Base-by-base conservation (phyloP, 371 early-diverging fungal species). In the Mucor lusitanicus region DNA sequence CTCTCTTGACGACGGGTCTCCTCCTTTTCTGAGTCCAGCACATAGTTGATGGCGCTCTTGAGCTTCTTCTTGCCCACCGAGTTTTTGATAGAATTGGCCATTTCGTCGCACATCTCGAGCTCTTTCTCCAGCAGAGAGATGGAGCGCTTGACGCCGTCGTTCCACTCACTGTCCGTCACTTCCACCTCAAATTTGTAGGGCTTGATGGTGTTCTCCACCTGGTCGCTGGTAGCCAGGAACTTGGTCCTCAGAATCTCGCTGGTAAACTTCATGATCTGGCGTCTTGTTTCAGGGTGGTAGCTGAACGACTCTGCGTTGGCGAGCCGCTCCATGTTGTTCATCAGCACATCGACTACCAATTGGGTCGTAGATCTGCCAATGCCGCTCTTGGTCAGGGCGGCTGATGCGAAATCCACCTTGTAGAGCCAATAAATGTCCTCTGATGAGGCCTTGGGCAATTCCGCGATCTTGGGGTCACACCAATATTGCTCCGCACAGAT, bases 131-230 rank as follows among this genome's bases (percentile, higher is more conserved):
- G 65, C 60, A 95, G 68, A 0, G 75, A 67, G 9, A 91, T 76
- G 3, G 97, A 83, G 30, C 92, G 86, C 69, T 88, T 89, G 54
- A 88, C 87, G 9, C 94, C 96, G 33, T 94, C 94, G 11, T 81
- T 80, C 99, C 99, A 98, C 72, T 97, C 99, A 67, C 85, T 82
- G 27, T 93, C 92, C 6, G 93, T 91, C 50, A 93, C 90, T 64
- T 97, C 97, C 4, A 96, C 93, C 77, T 97, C 98, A 66, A 93
- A 94, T 82, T 98, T 98, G 85, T 89, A 97, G 3, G 98, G 99
- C 79, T 97, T 97, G 77, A 98, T 95, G 17, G 97, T 95, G 78
- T 97, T 97, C 73, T 98, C 99, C 11, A 98, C 97, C 79, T 96
- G 97, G 69, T 97, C 98, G 9, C 95, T 91, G 1, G 94, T 92